A percentile compares a stretch with the other conserved stretches of the same genome.
Conservation (phyloP, 139 green algal genomes). For the Tetratostichococcus sp. region DNA sequence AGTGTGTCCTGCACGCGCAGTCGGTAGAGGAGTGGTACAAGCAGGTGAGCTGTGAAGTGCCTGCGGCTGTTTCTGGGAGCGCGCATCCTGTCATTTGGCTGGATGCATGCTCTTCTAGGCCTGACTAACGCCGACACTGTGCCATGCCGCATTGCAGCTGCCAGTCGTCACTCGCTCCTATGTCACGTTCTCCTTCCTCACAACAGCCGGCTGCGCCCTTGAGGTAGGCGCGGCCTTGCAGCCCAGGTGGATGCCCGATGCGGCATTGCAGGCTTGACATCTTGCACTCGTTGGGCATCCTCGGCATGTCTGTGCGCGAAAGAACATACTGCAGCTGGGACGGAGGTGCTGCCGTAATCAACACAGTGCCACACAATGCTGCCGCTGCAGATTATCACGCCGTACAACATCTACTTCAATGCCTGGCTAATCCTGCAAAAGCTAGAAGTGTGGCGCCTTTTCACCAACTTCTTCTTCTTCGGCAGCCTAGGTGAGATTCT, state of each 20-base stretch:
- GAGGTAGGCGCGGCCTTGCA: too few species aligned
- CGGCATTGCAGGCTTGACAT: too few species aligned
- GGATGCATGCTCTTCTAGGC: not conserved
- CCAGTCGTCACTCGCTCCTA: conserved; percentile 93
- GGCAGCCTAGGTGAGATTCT: conserved; percentile 73
- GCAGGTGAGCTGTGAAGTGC: conserved; percentile 26
- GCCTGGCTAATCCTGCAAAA: conserved; percentile 82
- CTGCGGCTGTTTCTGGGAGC: too few species aligned
- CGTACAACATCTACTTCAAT: conserved; percentile 98
- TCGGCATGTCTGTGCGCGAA: not conserved
- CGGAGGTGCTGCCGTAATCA: too few species aligned
- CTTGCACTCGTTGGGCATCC: too few species aligned
- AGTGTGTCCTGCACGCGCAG: conserved; percentile 43
- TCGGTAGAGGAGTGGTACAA: conserved; percentile 86
- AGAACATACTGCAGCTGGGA: too few species aligned
- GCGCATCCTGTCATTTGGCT: too few species aligned
- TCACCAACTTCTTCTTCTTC: conserved; percentile 99
- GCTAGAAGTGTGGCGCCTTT: conserved; percentile 86
- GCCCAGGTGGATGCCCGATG: too few species aligned
- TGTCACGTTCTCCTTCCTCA: conserved; percentile 90
- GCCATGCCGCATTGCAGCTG: conserved; percentile 45
- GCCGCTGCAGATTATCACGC: conserved; percentile 80
- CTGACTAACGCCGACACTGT: not conserved
- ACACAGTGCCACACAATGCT: too few species aligned
- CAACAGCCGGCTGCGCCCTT: conserved; percentile 86